A percentile compares a stretch with the other conserved stretches of the same genome.
Evolutionary conservation across 177 flowering plant genomes (phyloP).

Genomic region (Tripterygium wilfordii): DNA sequence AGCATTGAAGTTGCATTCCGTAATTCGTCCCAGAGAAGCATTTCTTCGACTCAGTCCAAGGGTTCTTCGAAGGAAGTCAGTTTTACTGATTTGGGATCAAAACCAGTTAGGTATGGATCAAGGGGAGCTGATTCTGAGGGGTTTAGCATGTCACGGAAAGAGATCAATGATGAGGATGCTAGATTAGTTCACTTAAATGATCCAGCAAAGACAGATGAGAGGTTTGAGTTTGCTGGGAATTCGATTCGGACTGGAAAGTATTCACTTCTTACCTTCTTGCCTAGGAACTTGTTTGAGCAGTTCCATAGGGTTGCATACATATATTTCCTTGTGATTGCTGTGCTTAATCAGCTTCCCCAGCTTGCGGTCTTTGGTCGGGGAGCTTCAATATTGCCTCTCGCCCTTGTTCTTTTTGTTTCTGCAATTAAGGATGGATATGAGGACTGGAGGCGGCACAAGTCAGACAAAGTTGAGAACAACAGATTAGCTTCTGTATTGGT

Average conservation of each 20-base stretch:
- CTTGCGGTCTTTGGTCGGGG: constrained; percentile 90
- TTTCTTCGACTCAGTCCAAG: constrained; percentile 32
- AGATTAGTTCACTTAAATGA: constrained; percentile 68
- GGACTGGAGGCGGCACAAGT: constrained; percentile 84
- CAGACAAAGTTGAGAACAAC: constrained; percentile 85
- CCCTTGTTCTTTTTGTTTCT: constrained; percentile 75
- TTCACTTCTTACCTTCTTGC: constrained; percentile 73
- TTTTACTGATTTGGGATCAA: constrained; percentile 29
- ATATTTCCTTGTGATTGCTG: constrained; percentile 85
- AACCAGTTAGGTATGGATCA: constrained; percentile 50
- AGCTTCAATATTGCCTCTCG: constrained; percentile 78
- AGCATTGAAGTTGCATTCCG: constrained; percentile 5
- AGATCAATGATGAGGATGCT: constrained; percentile 84
- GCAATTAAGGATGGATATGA: constrained; percentile 96
- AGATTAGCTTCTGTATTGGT: constrained; percentile 53
- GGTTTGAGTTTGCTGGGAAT: constrained; percentile 66
- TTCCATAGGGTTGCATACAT: constrained; percentile 95
- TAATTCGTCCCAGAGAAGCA: constrained; percentile 32
- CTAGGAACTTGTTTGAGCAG: constrained; percentile 91
- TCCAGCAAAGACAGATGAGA: constrained; percentile 64
- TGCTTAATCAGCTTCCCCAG: constrained; percentile 94
- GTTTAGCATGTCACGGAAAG: constrained; percentile 57
- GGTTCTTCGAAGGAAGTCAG: constrained; percentile 34
- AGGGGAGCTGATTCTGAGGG: constrained; percentile 58
- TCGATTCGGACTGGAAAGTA: constrained; percentile 67